Conservation (phyloP, 805 yeast species). For the Zygosaccharomyces siamensis region DNA sequence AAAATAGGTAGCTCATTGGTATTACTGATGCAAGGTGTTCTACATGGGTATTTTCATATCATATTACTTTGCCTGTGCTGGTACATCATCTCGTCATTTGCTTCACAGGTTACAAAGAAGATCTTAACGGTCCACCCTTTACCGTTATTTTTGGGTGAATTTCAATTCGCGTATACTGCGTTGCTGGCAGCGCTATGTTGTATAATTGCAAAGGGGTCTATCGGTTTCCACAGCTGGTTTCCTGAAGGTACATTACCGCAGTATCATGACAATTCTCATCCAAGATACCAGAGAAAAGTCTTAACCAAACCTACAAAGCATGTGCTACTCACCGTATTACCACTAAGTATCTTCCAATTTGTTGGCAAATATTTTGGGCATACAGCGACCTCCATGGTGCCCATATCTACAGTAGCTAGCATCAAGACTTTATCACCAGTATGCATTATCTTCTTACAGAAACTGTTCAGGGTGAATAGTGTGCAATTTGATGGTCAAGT, state of each 20-base stretch:
- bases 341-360: conserved; percentile 63
- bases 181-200: conserved; percentile 40
- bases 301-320: conserved; percentile 36
- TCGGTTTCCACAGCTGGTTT: conserved; percentile 36
- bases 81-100: conserved; percentile 58
- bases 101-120: conserved; percentile 58
- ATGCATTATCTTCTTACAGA: conserved; percentile 52
- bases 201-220: conserved; percentile 32
- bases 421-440: conserved; percentile 65
- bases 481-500: conserved; percentile 13
- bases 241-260: conserved; percentile 54
- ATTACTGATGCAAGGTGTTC: background rate
- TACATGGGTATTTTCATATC: conserved; percentile 23
- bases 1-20: background rate
- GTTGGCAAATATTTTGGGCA: conserved; percentile 58
- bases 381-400: conserved; percentile 59
- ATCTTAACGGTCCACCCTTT: conserved; percentile 52
- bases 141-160: conserved; percentile 61
- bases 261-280: conserved; percentile 27
- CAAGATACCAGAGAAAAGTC: conserved; percentile 9
- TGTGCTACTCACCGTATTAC: conserved; percentile 48
- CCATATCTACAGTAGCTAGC: conserved; percentile 66
- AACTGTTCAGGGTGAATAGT: conserved; percentile 32
- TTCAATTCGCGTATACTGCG: conserved; percentile 54
- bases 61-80: conserved; percentile 48